These are phyloP conservation scores for Trametes pubescens DNA, from an alignment of 1,284 basidiomycete genomes.

Conservation along the genomic window DNA sequence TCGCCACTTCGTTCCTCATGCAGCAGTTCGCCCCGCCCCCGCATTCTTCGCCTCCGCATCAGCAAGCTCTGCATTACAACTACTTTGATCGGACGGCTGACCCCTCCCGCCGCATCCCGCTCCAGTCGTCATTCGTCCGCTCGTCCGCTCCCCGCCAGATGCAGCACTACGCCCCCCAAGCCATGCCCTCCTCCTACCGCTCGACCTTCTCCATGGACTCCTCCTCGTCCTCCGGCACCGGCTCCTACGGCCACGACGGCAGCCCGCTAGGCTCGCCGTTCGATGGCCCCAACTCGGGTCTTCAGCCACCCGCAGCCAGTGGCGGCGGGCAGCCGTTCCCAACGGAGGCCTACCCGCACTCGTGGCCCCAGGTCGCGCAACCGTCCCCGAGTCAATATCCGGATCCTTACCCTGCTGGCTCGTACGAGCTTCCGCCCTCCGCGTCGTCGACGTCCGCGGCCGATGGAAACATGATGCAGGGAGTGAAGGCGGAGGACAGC, in stretches of 20 bases:
- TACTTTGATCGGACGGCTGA: slow-evolving; percentile 31
- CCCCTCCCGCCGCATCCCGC: slow-evolving; percentile 32
- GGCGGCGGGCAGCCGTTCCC: slow-evolving; percentile 25
- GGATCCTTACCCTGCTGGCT: slow-evolving; percentile 24
- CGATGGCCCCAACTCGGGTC: slow-evolving; percentile 27
- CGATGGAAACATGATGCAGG: slow-evolving; percentile 15
- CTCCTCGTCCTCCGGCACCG: slow-evolving; percentile 30
- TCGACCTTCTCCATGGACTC: slow-evolving; percentile 25
- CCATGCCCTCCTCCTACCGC: slow-evolving; percentile 26
- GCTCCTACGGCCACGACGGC: slow-evolving; percentile 24
- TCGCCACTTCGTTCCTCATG: slow-evolving; percentile 31
- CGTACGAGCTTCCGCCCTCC: slow-evolving; percentile 26
- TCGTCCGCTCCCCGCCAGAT: slow-evolving; percentile 36
- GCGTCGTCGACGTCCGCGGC: slow-evolving; percentile 14
- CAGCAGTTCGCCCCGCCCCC: slow-evolving; percentile 24
- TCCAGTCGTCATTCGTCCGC: slow-evolving; percentile 38
- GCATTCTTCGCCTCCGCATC: slow-evolving; percentile 25
- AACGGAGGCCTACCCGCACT: slow-evolving; percentile 26
- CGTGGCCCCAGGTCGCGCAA: slow-evolving; percentile 27
- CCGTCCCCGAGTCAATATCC: slow-evolving; percentile 23
- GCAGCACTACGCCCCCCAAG: slow-evolving; percentile 26
- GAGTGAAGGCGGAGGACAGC: slow-evolving; percentile 22
- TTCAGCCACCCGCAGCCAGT: slow-evolving; percentile 15
- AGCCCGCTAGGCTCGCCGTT: slow-evolving; percentile 32
- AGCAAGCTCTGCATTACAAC: slow-evolving; percentile 28